These are phyloP conservation scores for Ceratocystis huliohia DNA, from an alignment of 2,329 filamentous ascomycete species.

Conservation along the genomic window DNA sequence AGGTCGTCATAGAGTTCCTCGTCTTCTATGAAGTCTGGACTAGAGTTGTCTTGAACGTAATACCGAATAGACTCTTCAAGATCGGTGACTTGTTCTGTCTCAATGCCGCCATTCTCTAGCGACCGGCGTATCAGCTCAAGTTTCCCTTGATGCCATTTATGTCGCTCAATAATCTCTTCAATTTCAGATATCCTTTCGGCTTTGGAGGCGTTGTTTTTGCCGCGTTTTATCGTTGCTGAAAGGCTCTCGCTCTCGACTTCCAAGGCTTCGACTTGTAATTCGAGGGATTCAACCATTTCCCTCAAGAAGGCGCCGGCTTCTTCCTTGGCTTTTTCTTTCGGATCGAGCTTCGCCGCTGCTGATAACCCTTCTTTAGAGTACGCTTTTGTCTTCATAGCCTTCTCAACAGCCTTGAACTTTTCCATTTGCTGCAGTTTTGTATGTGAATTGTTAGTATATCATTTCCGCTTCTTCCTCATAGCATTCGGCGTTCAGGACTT, in stretches of 20 bases:
- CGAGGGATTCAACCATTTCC: conserved; percentile 79
- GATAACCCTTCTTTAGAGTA: conserved; percentile 97
- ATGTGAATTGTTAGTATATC: conserved; percentile 22
- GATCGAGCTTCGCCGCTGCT: conserved; percentile 82
- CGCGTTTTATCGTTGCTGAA: conserved; percentile 85
- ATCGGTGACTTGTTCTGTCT: conserved; percentile 73
- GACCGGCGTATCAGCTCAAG: conserved; percentile 81
- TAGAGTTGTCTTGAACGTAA: conserved; percentile 83
- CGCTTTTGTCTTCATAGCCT: conserved; percentile 99
- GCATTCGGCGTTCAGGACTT: conserved; percentile 22
- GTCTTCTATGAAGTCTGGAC: conserved; percentile 83
- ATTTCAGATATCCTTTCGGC: conserved; percentile 81
- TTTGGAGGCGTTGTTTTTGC: conserved; percentile 74
- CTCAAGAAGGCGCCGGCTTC: conserved; percentile 79
- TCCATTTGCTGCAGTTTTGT: conserved; percentile 71
- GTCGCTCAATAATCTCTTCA: conserved; percentile 70
- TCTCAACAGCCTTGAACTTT: conserved; percentile 99
- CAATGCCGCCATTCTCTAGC: conserved; percentile 83
- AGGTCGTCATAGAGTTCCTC: conserved; percentile 93
- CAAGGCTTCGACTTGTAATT: conserved; percentile 81
- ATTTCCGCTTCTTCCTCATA: conserved; percentile 9
- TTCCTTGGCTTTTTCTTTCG: conserved; percentile 90
- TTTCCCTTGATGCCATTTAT: conserved; percentile 93
- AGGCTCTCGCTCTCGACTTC: conserved; percentile 83
- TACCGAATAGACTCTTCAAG: conserved; percentile 88